Conservation (phyloP, 202 grass and related monocot genomes). For the Brachypodium distachyon region DNA sequence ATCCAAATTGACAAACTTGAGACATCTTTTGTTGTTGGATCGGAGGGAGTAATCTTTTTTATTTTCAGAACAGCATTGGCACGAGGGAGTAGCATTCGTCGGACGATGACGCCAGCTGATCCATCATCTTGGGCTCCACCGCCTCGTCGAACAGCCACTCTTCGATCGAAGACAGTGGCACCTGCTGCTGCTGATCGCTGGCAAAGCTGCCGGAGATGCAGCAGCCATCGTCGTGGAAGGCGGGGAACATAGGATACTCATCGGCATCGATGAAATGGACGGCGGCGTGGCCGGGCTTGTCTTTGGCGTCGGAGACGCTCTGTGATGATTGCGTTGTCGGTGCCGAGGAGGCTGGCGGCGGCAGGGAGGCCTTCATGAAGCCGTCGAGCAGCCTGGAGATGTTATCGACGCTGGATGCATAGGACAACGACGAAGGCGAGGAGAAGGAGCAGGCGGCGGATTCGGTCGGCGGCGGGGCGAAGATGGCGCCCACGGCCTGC, state of each 20-base stretch:
- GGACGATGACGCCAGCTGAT: too few relatives aligned
- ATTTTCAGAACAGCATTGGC: constrained; percentile 18
- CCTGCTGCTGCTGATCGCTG: constrained; percentile 18
- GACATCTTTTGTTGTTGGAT: too few relatives aligned
- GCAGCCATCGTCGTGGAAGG: too few relatives aligned
- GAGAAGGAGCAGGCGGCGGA: constrained; percentile 11
- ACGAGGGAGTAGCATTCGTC: constrained; percentile 40
- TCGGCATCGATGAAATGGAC: too few relatives aligned
- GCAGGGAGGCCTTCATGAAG: constrained; percentile 42
- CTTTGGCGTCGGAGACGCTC: background rate
- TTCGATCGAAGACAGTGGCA: constrained; percentile 54
- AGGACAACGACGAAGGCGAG: too few relatives aligned
- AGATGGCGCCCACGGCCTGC: constrained; percentile 17
- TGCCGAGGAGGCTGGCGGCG: too few relatives aligned
- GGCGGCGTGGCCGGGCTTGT: constrained; percentile 21
- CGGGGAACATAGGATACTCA: too few relatives aligned
- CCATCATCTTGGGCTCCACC: constrained; percentile 57
- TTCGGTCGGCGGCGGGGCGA: background rate
- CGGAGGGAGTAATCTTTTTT: too few relatives aligned
- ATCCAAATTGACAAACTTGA: too few relatives aligned
- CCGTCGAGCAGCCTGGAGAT: constrained; percentile 71
- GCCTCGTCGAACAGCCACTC: constrained; percentile 81
- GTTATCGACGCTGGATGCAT: constrained; percentile 83
- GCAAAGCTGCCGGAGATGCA: too few relatives aligned
- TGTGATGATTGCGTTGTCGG: background rate